Conservation (phyloP, 2,329 filamentous ascomycete genomes). For the Alternaria triticina region DNA sequence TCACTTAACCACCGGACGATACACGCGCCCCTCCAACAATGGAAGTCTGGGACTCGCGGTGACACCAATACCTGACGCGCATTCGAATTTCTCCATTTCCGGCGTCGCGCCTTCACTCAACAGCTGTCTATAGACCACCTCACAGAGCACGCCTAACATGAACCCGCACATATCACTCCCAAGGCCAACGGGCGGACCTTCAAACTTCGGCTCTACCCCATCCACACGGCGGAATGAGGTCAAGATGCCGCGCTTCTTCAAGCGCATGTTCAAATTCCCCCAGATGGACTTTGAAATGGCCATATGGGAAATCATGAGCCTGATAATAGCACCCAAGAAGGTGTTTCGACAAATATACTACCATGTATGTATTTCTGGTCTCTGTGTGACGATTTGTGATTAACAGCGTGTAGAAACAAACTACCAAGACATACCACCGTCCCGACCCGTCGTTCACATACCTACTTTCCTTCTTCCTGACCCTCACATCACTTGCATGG, state of each 20-base stretch:
- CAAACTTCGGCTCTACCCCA: slow-evolving; percentile 60
- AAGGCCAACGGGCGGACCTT: slow-evolving; percentile 61
- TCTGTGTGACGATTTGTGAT: background rate
- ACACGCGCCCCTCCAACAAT: slow-evolving; percentile 3
- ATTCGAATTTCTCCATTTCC: background rate
- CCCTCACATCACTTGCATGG: slow-evolving; percentile 62
- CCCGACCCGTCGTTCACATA: slow-evolving; percentile 74
- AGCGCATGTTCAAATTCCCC: slow-evolving; percentile 73
- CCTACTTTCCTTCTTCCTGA: slow-evolving; percentile 69
- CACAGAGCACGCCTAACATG: slow-evolving; percentile 48
- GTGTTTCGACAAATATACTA: slow-evolving; percentile 75
- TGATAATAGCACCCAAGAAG: slow-evolving; percentile 73
- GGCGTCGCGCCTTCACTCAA: background rate
- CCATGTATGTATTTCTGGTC: slow-evolving; percentile 56
- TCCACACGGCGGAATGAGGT: slow-evolving; percentile 59
- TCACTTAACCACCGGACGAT: slow-evolving; percentile 1
- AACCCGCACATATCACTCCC: slow-evolving; percentile 67
- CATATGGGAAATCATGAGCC: slow-evolving; percentile 73
- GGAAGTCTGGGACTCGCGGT: slow-evolving; percentile 8
- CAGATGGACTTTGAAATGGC: slow-evolving; percentile 79
- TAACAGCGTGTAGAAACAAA: slow-evolving; percentile 62
- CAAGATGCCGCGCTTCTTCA: slow-evolving; percentile 71
- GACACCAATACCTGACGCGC: slow-evolving; percentile 3
- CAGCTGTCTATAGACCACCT: background rate
- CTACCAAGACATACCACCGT: slow-evolving; percentile 69